Conservation (phyloP, 305 asterid species). For the Fraxinus nigra region DNA sequence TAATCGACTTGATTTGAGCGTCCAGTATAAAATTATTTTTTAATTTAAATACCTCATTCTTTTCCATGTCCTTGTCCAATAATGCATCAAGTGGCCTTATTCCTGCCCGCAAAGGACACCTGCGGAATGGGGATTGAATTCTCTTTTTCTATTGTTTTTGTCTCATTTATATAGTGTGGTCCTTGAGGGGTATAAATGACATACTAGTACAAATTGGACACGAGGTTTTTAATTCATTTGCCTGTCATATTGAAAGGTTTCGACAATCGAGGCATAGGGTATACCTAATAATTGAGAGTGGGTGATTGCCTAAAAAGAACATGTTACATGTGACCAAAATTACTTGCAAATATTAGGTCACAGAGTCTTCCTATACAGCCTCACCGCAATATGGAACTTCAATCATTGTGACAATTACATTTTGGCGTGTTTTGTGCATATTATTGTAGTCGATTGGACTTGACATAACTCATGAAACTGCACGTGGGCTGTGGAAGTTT, state of each 20-base stretch:
- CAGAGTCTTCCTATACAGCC: not conserved
- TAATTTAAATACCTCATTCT: not conserved
- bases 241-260: conserved; percentile 26
- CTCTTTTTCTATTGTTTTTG: not conserved
- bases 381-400: not conserved
- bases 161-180: not conserved
- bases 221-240: conserved; percentile 26
- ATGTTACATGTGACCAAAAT: conserved; percentile 43
- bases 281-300: not conserved
- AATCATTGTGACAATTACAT: not conserved
- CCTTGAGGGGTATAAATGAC: not conserved
- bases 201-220: not conserved
- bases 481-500: no score
- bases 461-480: not conserved
- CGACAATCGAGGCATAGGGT: conserved; percentile 32
- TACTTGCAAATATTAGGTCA: not conserved
- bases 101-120: conserved; percentile 15
- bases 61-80: not conserved
- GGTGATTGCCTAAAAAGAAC: conserved; percentile 28
- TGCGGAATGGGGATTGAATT: not conserved
- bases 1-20: no score
- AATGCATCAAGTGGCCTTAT: conserved; percentile 16
- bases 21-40: no score
- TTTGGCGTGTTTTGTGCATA: not conserved
- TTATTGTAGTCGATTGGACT: not conserved